phyloP scores from a whole-genome alignment of 352 stramenopile species.

The Saprolegnia parasitica region DNA sequence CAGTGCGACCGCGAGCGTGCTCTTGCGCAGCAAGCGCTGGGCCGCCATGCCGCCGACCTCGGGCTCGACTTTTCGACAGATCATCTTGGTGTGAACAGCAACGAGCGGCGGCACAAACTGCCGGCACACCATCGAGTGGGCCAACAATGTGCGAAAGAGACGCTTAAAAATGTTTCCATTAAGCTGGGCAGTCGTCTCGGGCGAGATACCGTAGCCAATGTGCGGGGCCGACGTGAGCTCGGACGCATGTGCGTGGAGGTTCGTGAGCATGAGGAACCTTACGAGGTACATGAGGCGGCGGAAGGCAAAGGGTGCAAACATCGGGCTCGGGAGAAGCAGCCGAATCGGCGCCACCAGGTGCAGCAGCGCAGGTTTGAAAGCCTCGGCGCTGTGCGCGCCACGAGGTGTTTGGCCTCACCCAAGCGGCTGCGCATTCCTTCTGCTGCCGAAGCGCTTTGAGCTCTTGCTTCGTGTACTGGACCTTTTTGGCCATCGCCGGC shows the following conservation, averaged over 20 bases:
- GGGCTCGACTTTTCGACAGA: constrained; percentile 83
- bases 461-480: constrained; percentile 41
- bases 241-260: constrained; percentile 62
- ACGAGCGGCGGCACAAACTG: constrained; percentile 71
- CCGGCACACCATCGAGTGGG: constrained; percentile 44
- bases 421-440: constrained; percentile 51
- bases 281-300: constrained; percentile 42
- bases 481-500: constrained; percentile 45
- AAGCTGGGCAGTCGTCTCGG: constrained; percentile 41
- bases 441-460: constrained; percentile 54
- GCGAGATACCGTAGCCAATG: constrained; percentile 39
- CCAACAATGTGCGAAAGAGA: constrained; percentile 49
- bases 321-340: constrained; percentile 48
- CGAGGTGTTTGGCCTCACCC: constrained; percentile 38
- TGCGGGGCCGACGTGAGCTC: constrained; percentile 56
- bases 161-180: constrained; percentile 49
- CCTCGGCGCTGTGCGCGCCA: constrained; percentile 57
- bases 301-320: constrained; percentile 49
- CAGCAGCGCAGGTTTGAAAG: constrained; percentile 67
- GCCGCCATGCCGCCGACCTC: constrained; percentile 76
- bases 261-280: constrained; percentile 49
- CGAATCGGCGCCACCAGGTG: constrained; percentile 49
- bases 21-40: constrained; percentile 62
- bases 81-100: constrained; percentile 76
- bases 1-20: constrained; percentile 71